These are phyloP conservation scores for Brettanomyces bruxellensis DNA, from an alignment of 805 yeast species.

Conservation along the genomic window DNA sequence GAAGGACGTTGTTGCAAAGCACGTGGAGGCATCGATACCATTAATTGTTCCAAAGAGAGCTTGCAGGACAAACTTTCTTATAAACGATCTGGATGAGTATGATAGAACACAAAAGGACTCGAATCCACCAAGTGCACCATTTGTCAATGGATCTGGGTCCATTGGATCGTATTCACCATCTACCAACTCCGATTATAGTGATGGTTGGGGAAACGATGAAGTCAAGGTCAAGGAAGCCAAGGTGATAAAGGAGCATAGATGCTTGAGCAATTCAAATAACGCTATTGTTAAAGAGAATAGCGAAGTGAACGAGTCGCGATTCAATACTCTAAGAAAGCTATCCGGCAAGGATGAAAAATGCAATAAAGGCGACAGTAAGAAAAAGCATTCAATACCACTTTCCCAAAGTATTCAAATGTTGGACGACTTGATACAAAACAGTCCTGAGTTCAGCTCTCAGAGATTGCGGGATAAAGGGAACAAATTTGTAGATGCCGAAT, in stretches of 20 bases:
- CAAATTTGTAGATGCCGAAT: constrained; percentile 1
- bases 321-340: neutral
- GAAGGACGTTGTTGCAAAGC: constrained; percentile 12
- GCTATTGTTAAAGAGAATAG: too few species aligned
- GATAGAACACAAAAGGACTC: constrained; percentile 1
- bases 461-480: neutral
- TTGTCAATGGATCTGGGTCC: constrained; percentile 15
- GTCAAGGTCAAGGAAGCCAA: neutral
- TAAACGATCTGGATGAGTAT: constrained; percentile 26
- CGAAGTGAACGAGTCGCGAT: too few species aligned
- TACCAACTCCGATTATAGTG: constrained; percentile 7
- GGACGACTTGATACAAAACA: constrained; percentile 21
- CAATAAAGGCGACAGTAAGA: neutral
- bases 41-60: constrained; percentile 19
- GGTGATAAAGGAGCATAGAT: neutral
- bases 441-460: constrained; percentile 5
- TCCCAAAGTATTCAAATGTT: constrained; percentile 24
- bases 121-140: constrained; percentile 9
- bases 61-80: constrained; percentile 22
- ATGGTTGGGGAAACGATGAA: too few species aligned
- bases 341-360: neutral
- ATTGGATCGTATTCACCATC: constrained; percentile 22
- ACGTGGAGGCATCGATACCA: constrained; percentile 23
- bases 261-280: too few species aligned
- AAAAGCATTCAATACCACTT: neutral